Base-by-base conservation (phyloP, 2,329 filamentous ascomycete genomes). In the Ophiocordyceps camponoti-rufipedis region DNA sequence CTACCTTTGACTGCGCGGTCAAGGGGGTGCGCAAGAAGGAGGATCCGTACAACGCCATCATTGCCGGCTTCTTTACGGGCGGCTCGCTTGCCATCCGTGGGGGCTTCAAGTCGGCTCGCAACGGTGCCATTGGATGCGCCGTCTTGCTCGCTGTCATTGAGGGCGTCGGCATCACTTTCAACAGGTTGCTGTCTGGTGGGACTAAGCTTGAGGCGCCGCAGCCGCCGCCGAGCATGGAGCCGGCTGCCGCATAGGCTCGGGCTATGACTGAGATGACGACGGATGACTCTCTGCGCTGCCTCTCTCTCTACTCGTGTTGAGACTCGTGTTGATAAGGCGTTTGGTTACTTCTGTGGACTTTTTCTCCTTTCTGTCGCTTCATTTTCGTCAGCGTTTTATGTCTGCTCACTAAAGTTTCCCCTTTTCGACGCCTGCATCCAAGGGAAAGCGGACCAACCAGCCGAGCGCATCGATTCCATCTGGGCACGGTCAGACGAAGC, bases 41-140 rank as follows among this genome's bases (percentile, higher is more conserved):
- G 65, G 91, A 96, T 62, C 87, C 91, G 13, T 96, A 87, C 70
- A 96, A 96, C 68, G 87, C 88, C 57, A 96, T 98, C 62, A 93
- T 89, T 55, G 91, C 89, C 40, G 91, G 91, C 45, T 95, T 95
- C 73, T 89, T 95, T 65, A 96, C 91, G 5, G 88, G 87, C 57
- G 91, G 91, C 54, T 78, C 89, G 29, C 74, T 98, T 32, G 91
- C 91, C 44, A 80, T 96, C 50, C 78, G 91, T 67, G 91, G 91
- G 56, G 91, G 91, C 48, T 82, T 82, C 63, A 88, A 85, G 70
- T 86, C 89, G 19, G 87, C 91, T 51, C 75, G 91, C 56, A 96
- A 96, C 66, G 88, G 86, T 49, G 91, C 91, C 50, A 96, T 98
- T 57, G 91, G 89, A 54, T 96, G 91, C 63, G 91, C 86, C 28